Base-by-base conservation (phyloP, 202 grass and related monocot genomes). In the Musa balbisiana region DNA sequence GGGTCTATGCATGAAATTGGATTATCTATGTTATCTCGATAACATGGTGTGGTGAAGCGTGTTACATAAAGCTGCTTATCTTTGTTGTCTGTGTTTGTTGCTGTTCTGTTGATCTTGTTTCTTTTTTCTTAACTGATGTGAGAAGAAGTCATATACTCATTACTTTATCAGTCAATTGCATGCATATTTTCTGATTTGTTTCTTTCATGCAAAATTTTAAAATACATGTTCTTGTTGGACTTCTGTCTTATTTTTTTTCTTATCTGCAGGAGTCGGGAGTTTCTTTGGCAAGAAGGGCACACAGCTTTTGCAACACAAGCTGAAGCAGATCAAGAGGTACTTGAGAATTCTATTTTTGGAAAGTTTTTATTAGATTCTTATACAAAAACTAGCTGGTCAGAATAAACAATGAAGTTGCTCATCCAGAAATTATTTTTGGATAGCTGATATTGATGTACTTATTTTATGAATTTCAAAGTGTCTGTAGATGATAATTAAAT, bases 241-340 rank as follows among this genome's bases (percentile, higher is more conserved):
- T 43, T 43, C 33, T 19, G 16, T 11, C 10, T 12, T 27, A n/a
- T 66, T 52, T 5, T 43, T 3, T 85, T 78, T 83, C 23, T 52
- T 82, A 12, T 82, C 43, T 73, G 64, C 81, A 98, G 94, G 94
- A 98, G 94, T 81, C 87, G 88, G 75, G 94, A 98, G 53, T 98
- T 98, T 87, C 88, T 98, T 51, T 94, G 94, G 94, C 94, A 98
- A 85, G 91, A 97, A 84, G 90, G 93, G 0, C 93, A 97, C 80
- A 97, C 94, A 81, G 94, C 91, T 83, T 97, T 91, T 83, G 90
- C 90, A 21, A 88, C 86, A 53, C 91, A 97, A 86, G 94, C 87
- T 79, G 94, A 98, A 82, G 91, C 94, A 80, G 94, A 94, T 55
- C 81, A 93, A 80, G 94, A 98, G 94, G 94, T 87, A 86, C 11